These are phyloP conservation scores for Fonsecaea nubica DNA, from an alignment of 2,329 filamentous ascomycete genomes.

Conservation along the genomic window DNA sequence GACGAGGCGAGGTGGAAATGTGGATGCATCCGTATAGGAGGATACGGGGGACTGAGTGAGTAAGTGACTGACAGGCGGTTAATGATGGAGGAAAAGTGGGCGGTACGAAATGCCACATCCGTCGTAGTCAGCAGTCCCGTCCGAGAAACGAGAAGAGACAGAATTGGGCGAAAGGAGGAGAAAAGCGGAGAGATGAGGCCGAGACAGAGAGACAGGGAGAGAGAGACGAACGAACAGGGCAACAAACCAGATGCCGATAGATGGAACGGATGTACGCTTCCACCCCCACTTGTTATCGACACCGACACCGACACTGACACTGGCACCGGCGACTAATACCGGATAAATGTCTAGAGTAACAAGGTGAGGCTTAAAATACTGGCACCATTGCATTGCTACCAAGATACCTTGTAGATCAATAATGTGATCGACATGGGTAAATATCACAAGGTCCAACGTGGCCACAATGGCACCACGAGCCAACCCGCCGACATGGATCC, in stretches of 20 bases:
- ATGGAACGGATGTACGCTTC: not conserved
- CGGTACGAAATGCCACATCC: constrained; percentile 14
- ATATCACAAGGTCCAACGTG: not conserved
- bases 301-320: too few relatives aligned
- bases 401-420: not conserved
- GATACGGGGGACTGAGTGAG: too few relatives aligned
- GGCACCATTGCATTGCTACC: too few relatives aligned
- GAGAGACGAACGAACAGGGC: not conserved
- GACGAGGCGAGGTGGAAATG: not conserved
- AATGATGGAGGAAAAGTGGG: not conserved
- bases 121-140: constrained; percentile 3
- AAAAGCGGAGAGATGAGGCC: constrained; percentile 12
- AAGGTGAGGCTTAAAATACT: not conserved
- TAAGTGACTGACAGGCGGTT: not conserved
- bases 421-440: not conserved
- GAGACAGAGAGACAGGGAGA: not conserved
- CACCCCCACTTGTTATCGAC: not conserved
- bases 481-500: not conserved
- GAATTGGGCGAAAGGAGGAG: constrained; percentile 12
- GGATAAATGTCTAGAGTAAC: not conserved
- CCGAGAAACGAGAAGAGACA: not conserved
- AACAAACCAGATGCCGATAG: not conserved
- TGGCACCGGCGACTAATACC: too few relatives aligned
- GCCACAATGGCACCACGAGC: not conserved
- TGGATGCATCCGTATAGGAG: too few relatives aligned